Evolutionary conservation across 805 yeast species (phyloP).

Genomic region (Kregervanrija fluxuum): DNA sequence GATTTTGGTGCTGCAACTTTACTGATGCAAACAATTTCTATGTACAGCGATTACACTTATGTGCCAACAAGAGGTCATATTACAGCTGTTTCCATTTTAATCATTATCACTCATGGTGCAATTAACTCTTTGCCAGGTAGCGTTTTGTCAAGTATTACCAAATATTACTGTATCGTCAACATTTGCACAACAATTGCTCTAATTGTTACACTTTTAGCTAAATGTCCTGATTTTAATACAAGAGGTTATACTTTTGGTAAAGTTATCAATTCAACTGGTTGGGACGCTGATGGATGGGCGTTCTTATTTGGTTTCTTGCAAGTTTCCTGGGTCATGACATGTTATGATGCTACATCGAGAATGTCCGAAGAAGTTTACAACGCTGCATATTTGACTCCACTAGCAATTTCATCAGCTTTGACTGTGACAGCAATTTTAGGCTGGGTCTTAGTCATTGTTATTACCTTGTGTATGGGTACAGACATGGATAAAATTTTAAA

Average conservation of each 20-base stretch:
- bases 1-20: conserved; percentile 46
- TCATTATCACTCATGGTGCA: conserved; percentile 40
- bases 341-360: conserved; percentile 49
- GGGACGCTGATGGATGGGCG: conserved; percentile 49
- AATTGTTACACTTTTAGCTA: conserved; percentile 47
- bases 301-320: conserved; percentile 52
- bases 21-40: conserved; percentile 38
- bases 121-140: conserved; percentile 47
- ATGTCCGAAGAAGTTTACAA: conserved; percentile 49
- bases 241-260: conserved; percentile 41
- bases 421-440: conserved; percentile 43
- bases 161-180: conserved; percentile 42
- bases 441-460: conserved; percentile 41
- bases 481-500: conserved; percentile 29
- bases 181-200: conserved; percentile 43
- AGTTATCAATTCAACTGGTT: conserved; percentile 41
- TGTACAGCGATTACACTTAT: conserved; percentile 31
- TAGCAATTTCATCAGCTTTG: conserved; percentile 51
- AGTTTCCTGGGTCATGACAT: conserved; percentile 53
- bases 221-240: conserved; percentile 40
- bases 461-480: conserved; percentile 38
- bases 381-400: conserved; percentile 49
- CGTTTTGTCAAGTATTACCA: conserved; percentile 42
- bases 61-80: conserved; percentile 35
- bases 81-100: conserved; percentile 45